phyloP scores from a whole-genome alignment of 2,329 filamentous ascomycete species.

The Apiospora rasikravindrae region DNA sequence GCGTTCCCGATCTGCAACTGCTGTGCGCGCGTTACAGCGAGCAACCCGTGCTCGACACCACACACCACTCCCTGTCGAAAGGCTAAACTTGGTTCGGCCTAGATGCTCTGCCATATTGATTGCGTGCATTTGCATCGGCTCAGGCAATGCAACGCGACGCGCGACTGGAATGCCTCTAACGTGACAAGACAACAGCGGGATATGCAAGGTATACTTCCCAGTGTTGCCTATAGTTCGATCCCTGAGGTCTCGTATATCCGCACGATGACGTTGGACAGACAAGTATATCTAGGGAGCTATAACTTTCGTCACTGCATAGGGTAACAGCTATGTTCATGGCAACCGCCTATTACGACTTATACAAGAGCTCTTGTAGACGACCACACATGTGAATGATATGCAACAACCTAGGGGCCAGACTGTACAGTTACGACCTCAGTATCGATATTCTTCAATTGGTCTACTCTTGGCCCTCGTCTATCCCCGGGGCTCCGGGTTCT shows the following conservation, averaged over 20 bases:
- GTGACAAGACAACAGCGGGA: too few relatives aligned
- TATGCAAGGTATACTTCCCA: too few relatives aligned
- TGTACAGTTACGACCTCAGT: not conserved
- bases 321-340: not conserved
- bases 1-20: not conserved
- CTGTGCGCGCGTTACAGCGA: not conserved
- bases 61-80: too few relatives aligned
- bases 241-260: too few relatives aligned
- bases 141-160: too few relatives aligned
- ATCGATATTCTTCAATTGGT: slow-evolving; percentile 1
- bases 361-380: not conserved
- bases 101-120: not conserved
- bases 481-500: not conserved
- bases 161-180: too few relatives aligned
- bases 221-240: too few relatives aligned
- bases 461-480: not conserved
- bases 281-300: not conserved
- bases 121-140: not conserved
- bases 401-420: not conserved
- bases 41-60: not conserved
- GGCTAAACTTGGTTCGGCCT: not conserved
- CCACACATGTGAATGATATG: not conserved
- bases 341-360: too few relatives aligned
- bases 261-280: too few relatives aligned
- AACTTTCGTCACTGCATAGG: not conserved